Conservation (phyloP, 1,284 basidiomycete species). For the Heterobasidion occidentale region DNA sequence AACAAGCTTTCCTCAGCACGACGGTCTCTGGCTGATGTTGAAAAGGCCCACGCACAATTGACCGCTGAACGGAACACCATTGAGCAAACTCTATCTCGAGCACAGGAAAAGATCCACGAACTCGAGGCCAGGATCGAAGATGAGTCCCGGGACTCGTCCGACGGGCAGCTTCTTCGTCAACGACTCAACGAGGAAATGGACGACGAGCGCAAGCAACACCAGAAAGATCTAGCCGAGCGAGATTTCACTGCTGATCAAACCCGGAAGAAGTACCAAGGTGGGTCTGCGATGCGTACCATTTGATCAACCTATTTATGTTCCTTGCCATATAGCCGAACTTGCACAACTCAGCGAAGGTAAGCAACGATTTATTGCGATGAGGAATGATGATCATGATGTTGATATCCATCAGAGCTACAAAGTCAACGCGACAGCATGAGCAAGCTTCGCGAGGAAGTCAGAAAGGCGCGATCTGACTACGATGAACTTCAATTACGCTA, state of each 20-base stretch:
- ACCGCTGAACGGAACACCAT: constrained; percentile 45
- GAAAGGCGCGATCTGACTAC: constrained; percentile 68
- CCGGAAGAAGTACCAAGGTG: constrained; percentile 78
- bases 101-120: constrained; percentile 51
- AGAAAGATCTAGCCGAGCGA: constrained; percentile 68
- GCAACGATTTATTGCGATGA: not conserved
- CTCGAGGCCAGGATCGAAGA: constrained; percentile 62
- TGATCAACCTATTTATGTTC: not conserved
- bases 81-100: constrained; percentile 41
- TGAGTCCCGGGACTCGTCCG: constrained; percentile 60
- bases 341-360: constrained; percentile 72
- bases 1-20: constrained; percentile 33
- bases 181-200: constrained; percentile 67
- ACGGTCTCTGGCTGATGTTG: constrained; percentile 53
- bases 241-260: constrained; percentile 75
- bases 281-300: not conserved
- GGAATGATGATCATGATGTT: constrained; percentile 4
- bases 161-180: constrained; percentile 54
- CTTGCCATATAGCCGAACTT: constrained; percentile 45
- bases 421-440: constrained; percentile 70
- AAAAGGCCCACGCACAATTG: constrained; percentile 48
- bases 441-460: constrained; percentile 70
- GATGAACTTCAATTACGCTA: constrained; percentile 71
- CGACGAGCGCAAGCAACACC: constrained; percentile 68
- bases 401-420: constrained; percentile 48